phyloP scores from a whole-genome alignment of 345 rosid genomes.

The Gynandropsis gynandra region DNA sequence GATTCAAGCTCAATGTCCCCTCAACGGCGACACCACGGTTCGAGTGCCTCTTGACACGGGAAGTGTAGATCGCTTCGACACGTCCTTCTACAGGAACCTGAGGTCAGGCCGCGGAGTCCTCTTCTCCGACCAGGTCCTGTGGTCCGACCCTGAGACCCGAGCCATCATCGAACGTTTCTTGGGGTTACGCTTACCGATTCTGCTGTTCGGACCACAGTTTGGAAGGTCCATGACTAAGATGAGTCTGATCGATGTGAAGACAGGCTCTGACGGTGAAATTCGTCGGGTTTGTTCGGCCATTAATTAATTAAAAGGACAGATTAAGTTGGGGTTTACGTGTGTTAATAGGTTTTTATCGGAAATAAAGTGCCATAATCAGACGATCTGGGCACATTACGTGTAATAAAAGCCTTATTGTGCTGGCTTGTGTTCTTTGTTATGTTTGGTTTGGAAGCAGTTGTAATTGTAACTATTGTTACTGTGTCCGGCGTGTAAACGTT shows the following conservation, averaged over 20 bases:
- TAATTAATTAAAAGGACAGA: slow-evolving; percentile 16
- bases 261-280: slow-evolving; percentile 36
- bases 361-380: not conserved
- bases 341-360: too few species aligned
- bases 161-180: slow-evolving; percentile 32
- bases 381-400: too few species aligned
- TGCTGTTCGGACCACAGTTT: slow-evolving; percentile 20
- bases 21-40: slow-evolving; percentile 26
- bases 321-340: slow-evolving; percentile 10
- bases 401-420: too few species aligned
- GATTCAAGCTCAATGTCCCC: slow-evolving; percentile 44
- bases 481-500: too few species aligned
- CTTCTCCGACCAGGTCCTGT: slow-evolving; percentile 47
- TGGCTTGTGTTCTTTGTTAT: too few species aligned
- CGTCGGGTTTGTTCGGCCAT: slow-evolving; percentile 33
- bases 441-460: too few species aligned
- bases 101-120: slow-evolving; percentile 39
- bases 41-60: slow-evolving; percentile 43
- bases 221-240: slow-evolving; percentile 39
- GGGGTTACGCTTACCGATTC: slow-evolving; percentile 13
- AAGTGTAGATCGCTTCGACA: slow-evolving; percentile 40
- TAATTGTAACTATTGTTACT: too few species aligned
- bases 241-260: slow-evolving; percentile 36
- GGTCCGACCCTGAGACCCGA: slow-evolving; percentile 37
- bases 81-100: slow-evolving; percentile 41